A percentile compares a stretch with the other conserved stretches of the same genome.
Conservation (phyloP, 2,329 filamentous ascomycete species). For the Grosmannia penicillata region DNA sequence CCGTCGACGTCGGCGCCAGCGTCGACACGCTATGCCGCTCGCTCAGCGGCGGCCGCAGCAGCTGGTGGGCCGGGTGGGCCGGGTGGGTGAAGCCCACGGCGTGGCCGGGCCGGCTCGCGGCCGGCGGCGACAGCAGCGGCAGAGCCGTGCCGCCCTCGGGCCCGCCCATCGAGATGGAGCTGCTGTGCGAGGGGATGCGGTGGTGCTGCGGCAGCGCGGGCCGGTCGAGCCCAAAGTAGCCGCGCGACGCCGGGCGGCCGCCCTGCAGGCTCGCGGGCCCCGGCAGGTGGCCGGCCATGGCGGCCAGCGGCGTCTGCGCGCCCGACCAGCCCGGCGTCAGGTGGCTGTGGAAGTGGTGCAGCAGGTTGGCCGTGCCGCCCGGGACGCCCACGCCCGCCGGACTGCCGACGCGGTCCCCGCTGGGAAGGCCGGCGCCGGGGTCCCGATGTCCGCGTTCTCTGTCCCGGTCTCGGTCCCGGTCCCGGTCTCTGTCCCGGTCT, state of each 20-base stretch:
- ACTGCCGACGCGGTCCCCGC: slow-evolving; percentile 38
- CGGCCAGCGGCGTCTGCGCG: slow-evolving; percentile 64
- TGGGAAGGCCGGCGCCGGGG: slow-evolving; percentile 43
- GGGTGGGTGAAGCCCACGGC: not conserved
- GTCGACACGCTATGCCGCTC: slow-evolving; percentile 51
- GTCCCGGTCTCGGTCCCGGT: no score
- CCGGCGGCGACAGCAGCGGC: not conserved
- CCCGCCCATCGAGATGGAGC: slow-evolving; percentile 17
- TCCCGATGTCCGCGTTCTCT: slow-evolving; percentile 20
- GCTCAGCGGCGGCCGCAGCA: slow-evolving; percentile 20
- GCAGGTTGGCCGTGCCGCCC: slow-evolving; percentile 58
- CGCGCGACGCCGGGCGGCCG: no score
- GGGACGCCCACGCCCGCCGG: slow-evolving; percentile 36
- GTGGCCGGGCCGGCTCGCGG: not conserved
- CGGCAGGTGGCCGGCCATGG: slow-evolving; percentile 52
- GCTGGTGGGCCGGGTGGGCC: not conserved
- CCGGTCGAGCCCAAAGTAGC: not conserved
- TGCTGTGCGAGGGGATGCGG: slow-evolving; percentile 16
- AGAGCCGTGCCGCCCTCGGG: slow-evolving; percentile 3
- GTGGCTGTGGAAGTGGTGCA: slow-evolving; percentile 68
- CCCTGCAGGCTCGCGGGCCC: no score
- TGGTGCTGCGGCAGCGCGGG: slow-evolving; percentile 10
- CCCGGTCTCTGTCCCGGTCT: slow-evolving; percentile 16
- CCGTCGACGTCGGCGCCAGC: slow-evolving; percentile 36
- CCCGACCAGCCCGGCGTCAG: slow-evolving; percentile 57